phyloP scores from a whole-genome alignment of 352 stramenopile species.

The Phytophthora brassicae region DNA sequence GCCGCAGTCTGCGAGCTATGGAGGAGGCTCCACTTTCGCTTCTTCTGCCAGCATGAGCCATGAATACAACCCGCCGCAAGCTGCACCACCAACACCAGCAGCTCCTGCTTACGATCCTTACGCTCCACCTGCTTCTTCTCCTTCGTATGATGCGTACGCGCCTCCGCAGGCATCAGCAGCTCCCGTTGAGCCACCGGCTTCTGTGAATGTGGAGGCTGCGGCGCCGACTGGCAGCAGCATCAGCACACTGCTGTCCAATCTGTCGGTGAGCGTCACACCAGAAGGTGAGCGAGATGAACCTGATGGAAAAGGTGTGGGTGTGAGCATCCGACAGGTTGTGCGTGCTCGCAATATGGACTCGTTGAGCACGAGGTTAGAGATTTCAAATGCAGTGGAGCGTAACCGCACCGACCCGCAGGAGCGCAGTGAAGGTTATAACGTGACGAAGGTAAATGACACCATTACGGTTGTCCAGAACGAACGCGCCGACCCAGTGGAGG shows the following conservation, averaged over 20 bases:
- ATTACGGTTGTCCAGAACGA: constrained; percentile 76
- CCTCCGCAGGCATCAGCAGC: constrained; percentile 27
- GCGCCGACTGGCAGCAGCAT: constrained; percentile 45
- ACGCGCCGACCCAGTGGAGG: constrained; percentile 52
- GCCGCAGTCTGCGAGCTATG: no score
- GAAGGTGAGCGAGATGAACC: constrained; percentile 59
- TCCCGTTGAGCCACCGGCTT: constrained; percentile 43
- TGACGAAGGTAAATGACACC: constrained; percentile 69
- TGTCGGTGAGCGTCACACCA: constrained; percentile 49
- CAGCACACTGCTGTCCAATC: constrained; percentile 62
- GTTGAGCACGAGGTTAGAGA: constrained; percentile 65
- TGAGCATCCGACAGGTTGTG: constrained; percentile 57
- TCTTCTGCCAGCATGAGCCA: constrained; percentile 30
- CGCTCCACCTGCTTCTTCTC: constrained; percentile 21
- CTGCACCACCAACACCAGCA: constrained; percentile 7
- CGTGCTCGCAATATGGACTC: constrained; percentile 75
- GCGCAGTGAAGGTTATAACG: constrained; percentile 67
- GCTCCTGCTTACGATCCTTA: constrained; percentile 31
- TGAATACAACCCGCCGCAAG: constrained; percentile 30
- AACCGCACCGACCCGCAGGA: constrained; percentile 62
- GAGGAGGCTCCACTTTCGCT: constrained; percentile 23
- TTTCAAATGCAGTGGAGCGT: constrained; percentile 66
- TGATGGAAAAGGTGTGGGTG: constrained; percentile 60
- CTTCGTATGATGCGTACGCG: constrained; percentile 38
- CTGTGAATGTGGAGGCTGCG: constrained; percentile 44